A percentile compares a stretch with the other conserved stretches of the same genome.
phyloP scores from a whole-genome alignment of 116 monocot species.

The Phalaenopsis hybrid region DNA sequence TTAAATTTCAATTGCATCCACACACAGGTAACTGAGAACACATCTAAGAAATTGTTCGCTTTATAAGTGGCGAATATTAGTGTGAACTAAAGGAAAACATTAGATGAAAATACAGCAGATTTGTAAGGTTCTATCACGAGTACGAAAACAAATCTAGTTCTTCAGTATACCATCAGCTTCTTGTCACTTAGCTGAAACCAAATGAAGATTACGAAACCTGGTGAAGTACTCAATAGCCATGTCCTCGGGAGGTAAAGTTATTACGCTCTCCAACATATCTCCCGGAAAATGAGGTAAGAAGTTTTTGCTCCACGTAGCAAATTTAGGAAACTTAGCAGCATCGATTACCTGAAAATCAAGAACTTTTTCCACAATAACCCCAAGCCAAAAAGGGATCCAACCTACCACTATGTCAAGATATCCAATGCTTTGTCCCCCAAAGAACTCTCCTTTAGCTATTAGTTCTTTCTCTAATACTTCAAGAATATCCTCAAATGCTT shows the following conservation, averaged over 20 bases:
- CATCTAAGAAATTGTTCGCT: too few species aligned
- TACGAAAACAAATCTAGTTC: too few species aligned
- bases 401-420: constrained; percentile 6
- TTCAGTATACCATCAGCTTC: too few species aligned
- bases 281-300: background rate
- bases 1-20: too few species aligned
- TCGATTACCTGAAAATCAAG: background rate
- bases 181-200: too few species aligned
- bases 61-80: too few species aligned
- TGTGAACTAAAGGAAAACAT: too few species aligned
- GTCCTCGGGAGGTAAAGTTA: background rate
- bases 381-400: constrained; percentile 6
- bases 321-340: background rate
- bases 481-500: background rate
- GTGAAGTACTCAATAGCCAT: background rate
- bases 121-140: too few species aligned
- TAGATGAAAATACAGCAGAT: too few species aligned
- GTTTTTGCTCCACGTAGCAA: too few species aligned
- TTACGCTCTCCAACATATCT: background rate
- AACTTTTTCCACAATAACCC: background rate
- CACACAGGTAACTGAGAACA: too few species aligned
- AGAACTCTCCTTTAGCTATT: constrained; percentile 10
- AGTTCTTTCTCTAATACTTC: background rate
- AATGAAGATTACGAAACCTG: background rate
- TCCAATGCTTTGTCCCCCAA: constrained; percentile 11